Evolutionary conservation across 164 flowering plant species (phyloP), one percentile per base, ranked within the genome.

Genomic region (Kalanchoe fedtschenkoi): DNA sequence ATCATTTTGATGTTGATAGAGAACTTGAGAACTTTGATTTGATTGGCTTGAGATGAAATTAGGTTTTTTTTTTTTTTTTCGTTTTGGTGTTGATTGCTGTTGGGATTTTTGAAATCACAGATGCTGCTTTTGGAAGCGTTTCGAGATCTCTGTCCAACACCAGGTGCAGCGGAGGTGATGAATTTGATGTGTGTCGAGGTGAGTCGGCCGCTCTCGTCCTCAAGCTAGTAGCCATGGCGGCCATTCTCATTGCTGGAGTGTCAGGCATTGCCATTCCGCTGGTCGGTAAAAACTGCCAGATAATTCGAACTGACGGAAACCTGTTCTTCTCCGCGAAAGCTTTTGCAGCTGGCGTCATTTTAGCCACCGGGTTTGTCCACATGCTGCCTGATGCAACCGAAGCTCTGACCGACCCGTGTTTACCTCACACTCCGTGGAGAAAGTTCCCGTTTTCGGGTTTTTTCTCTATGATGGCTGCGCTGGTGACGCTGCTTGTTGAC

Each of bases 331-430:
- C 82, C 0, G 86, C 90, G 10, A 92, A 89, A 65, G 96, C 97
- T 29, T 92, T 92, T 41, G 98, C 97, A 0, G 98, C 97, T 4
- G 98, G 98, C 28, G 96, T 92, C 5, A 92, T 92, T 53, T 85
- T 92, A 5, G 93, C 98, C 13, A 92, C 98, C 0, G 97, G 91
- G 0, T 89, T 92, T 62, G 97, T 92, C 32, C 98, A 92, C 77
- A 89, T 92, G 87, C 74, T 92, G 5, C 75, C 98, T 4, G 97
- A 70, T 59, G 97, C 83, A n/a, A 43, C 86, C 0, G 34, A 69
- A 5, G 85, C 93, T 7, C 72, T 92, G 1, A 58, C 83, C 24
- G 69, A 81, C 58, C 58, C 82, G 14, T 89, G 97, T 61, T 68
- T 92, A 16, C 97, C 96, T 1, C 34, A 28, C 9, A 62, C n/a